Evolutionary conservation across 2,329 filamentous ascomycete genomes (phyloP).

Genomic region (Teratosphaeria gauchensis): DNA sequence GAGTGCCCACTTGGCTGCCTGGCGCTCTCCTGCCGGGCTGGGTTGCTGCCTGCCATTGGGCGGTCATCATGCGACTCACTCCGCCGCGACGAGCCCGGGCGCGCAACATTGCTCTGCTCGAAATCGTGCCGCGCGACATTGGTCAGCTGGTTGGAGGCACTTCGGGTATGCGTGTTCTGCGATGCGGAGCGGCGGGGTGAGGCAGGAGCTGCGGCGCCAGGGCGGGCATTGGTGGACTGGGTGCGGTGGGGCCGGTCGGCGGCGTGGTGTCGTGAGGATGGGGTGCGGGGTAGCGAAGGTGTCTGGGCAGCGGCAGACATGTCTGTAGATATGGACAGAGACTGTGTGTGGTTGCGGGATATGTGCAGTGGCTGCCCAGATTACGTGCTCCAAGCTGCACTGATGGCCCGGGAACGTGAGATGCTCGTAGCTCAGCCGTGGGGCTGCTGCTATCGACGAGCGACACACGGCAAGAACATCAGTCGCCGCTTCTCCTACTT

Average conservation of each 20-base stretch:
- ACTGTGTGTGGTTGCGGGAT: not conserved
- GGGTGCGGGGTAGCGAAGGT: constrained; percentile 40
- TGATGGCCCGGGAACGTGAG: not conserved
- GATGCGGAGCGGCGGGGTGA: constrained; percentile 29
- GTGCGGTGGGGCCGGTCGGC: constrained; percentile 36
- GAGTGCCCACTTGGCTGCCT: constrained; percentile 34
- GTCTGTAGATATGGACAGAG: not conserved
- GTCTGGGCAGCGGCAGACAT: constrained; percentile 38
- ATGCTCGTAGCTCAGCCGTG: not conserved
- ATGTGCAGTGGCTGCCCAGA: not conserved
- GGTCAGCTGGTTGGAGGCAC: constrained; percentile 40
- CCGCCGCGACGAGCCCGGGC: constrained; percentile 45
- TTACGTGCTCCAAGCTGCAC: not conserved
- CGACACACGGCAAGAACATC: not conserved
- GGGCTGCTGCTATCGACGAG: not conserved
- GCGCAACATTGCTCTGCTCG: constrained; percentile 59
- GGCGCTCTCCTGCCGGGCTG: constrained; percentile 43
- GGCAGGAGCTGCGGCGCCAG: constrained; percentile 17
- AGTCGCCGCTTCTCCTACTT: not conserved
- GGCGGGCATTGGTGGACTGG: constrained; percentile 23
- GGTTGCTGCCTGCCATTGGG: constrained; percentile 11
- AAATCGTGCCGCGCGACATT: constrained; percentile 58
- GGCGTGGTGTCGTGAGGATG: constrained; percentile 37
- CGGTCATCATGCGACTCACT: constrained; percentile 60
- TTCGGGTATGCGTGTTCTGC: constrained; percentile 25